These are phyloP conservation scores for Penicillium sp. DNA, from an alignment of 2,329 filamentous ascomycete genomes.

Conservation along the genomic window DNA sequence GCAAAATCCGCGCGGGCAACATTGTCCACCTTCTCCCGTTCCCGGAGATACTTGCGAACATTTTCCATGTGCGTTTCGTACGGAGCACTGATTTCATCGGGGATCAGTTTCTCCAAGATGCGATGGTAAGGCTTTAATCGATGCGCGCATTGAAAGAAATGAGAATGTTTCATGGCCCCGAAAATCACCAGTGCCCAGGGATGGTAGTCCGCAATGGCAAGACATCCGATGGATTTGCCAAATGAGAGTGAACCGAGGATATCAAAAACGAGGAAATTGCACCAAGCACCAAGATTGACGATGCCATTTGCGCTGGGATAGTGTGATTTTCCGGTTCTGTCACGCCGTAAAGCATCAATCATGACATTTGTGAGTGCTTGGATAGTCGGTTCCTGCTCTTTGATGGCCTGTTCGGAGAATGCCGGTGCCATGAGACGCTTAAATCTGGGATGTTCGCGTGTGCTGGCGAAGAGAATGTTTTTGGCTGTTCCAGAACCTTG, in stretches of 20 bases:
- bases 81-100: no score
- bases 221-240: constrained; percentile 17
- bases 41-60: no score
- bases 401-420: constrained; percentile 4
- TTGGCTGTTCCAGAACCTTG: neutral
- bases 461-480: constrained; percentile 3
- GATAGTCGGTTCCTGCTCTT: constrained; percentile 2
- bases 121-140: constrained; percentile 11
- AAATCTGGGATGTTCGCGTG: neutral
- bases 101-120: no score
- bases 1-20: no score
- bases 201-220: constrained; percentile 14
- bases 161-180: constrained; percentile 7
- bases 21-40: no score
- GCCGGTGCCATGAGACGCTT: constrained; percentile 3
- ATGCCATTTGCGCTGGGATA: constrained; percentile 3
- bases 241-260: constrained; percentile 23
- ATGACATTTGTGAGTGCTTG: constrained; percentile 5
- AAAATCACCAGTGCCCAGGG: constrained; percentile 25
- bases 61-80: no score
- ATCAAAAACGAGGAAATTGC: constrained; percentile 24
- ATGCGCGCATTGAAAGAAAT: constrained; percentile 5
- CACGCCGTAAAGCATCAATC: constrained; percentile 6
- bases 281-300: constrained; percentile 18
- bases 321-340: constrained; percentile 2